Conservation (phyloP, 441 rosid species). For the Bocquillonia castaneifolia region DNA sequence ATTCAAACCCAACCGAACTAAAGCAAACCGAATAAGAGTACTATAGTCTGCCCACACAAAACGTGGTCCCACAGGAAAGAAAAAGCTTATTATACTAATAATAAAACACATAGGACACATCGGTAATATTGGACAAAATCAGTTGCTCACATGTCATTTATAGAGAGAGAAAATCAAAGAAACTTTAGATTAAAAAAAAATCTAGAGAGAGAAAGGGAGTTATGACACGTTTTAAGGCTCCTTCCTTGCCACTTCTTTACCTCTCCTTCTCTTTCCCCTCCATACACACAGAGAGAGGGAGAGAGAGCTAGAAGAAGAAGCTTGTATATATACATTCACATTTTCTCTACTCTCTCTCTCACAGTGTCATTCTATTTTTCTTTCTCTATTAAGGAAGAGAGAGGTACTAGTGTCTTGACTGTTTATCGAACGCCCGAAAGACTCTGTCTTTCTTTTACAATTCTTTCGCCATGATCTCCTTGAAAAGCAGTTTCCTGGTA, state of each 20-base stretch:
- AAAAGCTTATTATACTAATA: too few species aligned
- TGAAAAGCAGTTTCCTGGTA: slow-evolving; percentile 51
- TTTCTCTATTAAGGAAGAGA: background rate
- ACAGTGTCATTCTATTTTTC: background rate
- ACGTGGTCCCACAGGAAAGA: background rate
- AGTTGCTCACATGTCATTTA: slow-evolving; percentile 27
- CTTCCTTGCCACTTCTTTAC: slow-evolving; percentile 7
- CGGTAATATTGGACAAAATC: slow-evolving; percentile 19
- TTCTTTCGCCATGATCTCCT: slow-evolving; percentile 49
- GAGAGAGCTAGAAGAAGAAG: background rate
- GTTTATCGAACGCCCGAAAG: slow-evolving; percentile 18
- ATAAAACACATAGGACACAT: background rate
- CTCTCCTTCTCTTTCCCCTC: background rate
- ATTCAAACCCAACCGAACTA: too few species aligned
- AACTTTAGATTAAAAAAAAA: too few species aligned
- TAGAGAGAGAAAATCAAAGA: slow-evolving; percentile 1
- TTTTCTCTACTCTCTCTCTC: slow-evolving; percentile 12
- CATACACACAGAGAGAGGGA: slow-evolving; percentile 2
- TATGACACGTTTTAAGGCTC: slow-evolving; percentile 26
- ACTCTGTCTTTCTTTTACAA: slow-evolving; percentile 27
- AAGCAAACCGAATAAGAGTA: too few species aligned
- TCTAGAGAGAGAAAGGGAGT: slow-evolving; percentile 3
- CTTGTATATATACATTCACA: background rate
- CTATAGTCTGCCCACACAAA: background rate
- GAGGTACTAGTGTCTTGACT: background rate